phyloP scores from a whole-genome alignment of 2,329 filamentous ascomycete genomes.

The Aureobasidium sp. region DNA sequence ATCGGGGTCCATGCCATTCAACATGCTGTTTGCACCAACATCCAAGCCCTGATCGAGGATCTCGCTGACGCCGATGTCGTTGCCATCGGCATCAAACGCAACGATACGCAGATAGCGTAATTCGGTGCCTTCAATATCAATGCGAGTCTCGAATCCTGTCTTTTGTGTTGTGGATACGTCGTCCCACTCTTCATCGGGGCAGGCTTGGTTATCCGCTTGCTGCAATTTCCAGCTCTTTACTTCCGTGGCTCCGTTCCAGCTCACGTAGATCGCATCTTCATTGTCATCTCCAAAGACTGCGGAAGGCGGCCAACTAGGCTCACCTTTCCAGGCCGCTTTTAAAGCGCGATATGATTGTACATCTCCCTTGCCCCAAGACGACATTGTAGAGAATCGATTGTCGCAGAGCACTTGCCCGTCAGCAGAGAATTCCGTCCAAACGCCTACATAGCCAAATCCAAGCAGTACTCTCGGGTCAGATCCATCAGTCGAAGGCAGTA shows the following conservation, averaged over 20 bases:
- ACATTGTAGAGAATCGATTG: constrained; percentile 35
- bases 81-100: constrained; percentile 21
- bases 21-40: neutral
- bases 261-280: constrained; percentile 39
- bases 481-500: constrained; percentile 14
- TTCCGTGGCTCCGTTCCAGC: constrained; percentile 46
- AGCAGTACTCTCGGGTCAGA: constrained; percentile 29
- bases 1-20: neutral
- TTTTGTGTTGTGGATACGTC: constrained; percentile 17
- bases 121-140: neutral
- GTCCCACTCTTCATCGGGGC: constrained; percentile 18
- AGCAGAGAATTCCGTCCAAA: constrained; percentile 41
- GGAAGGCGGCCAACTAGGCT: constrained; percentile 22
- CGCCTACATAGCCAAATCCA: constrained; percentile 49
- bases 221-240: constrained; percentile 39
- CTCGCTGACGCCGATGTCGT: constrained; percentile 14
- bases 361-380: constrained; percentile 24
- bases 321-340: constrained; percentile 28
- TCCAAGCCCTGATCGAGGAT: neutral
- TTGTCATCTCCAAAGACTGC: constrained; percentile 19
- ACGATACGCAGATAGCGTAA: constrained; percentile 20
- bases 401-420: constrained; percentile 37
- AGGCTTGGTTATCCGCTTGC: constrained; percentile 3
- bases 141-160: constrained; percentile 23
- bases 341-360: constrained; percentile 34